Conservation (phyloP, 164 flowering plant genomes). For the Liriodendron chinense region DNA sequence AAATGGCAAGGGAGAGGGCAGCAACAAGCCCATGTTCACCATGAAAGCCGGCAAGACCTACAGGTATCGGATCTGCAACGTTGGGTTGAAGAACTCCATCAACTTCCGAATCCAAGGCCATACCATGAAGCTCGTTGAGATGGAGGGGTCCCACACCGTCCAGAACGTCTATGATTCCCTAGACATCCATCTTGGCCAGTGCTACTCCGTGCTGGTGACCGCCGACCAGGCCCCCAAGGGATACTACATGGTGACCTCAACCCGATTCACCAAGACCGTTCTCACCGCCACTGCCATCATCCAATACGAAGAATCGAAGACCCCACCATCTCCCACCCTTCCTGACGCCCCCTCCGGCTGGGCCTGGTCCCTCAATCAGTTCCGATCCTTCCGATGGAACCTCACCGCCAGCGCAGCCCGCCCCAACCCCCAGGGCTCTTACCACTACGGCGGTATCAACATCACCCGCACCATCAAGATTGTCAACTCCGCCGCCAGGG, state of each 20-base stretch:
- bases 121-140: conserved; percentile 43
- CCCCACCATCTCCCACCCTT: conserved; percentile 25
- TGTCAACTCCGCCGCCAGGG: conserved; percentile 26
- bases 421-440: conserved; percentile 51
- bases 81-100: conserved; percentile 41
- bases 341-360: conserved; percentile 30
- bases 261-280: conserved; percentile 37
- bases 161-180: conserved; percentile 43
- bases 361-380: conserved; percentile 48
- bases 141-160: conserved; percentile 53
- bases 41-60: conserved; percentile 45
- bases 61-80: conserved; percentile 44
- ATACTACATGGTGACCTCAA: conserved; percentile 44
- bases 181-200: conserved; percentile 50
- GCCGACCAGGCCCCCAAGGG: conserved; percentile 35
- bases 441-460: conserved; percentile 42
- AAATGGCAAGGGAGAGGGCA: conserved; percentile 12
- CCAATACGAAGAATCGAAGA: conserved; percentile 24
- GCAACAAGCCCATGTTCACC: conserved; percentile 25
- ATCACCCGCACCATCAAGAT: conserved; percentile 44
- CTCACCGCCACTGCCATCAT: conserved; percentile 32
- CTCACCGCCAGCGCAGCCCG: conserved; percentile 46
- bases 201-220: conserved; percentile 39
- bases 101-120: conserved; percentile 50
- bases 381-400: conserved; percentile 43